Conservation (phyloP, 2,329 filamentous ascomycete species). For the Graphilbum fragrans region DNA sequence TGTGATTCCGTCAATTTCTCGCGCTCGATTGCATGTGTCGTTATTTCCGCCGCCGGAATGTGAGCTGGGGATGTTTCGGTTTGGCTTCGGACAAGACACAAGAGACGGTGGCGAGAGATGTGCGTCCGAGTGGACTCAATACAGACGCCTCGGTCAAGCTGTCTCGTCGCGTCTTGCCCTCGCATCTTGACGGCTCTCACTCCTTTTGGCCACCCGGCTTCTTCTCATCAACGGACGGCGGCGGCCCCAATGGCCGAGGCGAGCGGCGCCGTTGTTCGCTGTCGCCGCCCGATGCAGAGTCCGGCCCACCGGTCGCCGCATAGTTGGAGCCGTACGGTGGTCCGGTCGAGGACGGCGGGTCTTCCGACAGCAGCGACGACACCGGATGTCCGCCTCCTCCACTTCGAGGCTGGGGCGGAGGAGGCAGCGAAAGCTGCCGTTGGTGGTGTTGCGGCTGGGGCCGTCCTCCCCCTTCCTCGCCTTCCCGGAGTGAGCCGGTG, state of each 20-base stretch:
- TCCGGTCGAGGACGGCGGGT: conserved; percentile 17
- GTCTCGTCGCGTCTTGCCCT: too few species aligned
- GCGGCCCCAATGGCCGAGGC: conserved; percentile 8
- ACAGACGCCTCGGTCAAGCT: too few species aligned
- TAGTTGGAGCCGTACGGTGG: conserved; percentile 11
- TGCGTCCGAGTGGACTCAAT: too few species aligned
- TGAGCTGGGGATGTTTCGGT: too few species aligned
- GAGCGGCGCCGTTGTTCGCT: conserved; percentile 19
- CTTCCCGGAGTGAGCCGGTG: conserved; percentile 20
- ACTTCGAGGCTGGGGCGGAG: conserved; percentile 11
- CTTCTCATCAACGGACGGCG: background rate
- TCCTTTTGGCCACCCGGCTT: background rate
- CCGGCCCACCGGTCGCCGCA: conserved; percentile 11
- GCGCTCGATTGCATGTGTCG: too few species aligned
- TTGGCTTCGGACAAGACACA: too few species aligned
- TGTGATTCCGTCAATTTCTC: too few species aligned
- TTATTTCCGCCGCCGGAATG: too few species aligned
- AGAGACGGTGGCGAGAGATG: too few species aligned
- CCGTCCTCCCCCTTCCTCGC: conserved; percentile 15
- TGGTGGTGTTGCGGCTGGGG: conserved; percentile 13
- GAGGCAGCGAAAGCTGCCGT: conserved; percentile 6
- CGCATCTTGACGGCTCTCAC: too few species aligned
- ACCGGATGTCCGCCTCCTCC: conserved; percentile 27
- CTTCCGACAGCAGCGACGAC: conserved; percentile 30
- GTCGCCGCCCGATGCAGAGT: conserved; percentile 9